These are phyloP conservation scores for Trichoderma orchidacearum DNA, from an alignment of 495 filamentous ascomycete species.

Conservation along the genomic window DNA sequence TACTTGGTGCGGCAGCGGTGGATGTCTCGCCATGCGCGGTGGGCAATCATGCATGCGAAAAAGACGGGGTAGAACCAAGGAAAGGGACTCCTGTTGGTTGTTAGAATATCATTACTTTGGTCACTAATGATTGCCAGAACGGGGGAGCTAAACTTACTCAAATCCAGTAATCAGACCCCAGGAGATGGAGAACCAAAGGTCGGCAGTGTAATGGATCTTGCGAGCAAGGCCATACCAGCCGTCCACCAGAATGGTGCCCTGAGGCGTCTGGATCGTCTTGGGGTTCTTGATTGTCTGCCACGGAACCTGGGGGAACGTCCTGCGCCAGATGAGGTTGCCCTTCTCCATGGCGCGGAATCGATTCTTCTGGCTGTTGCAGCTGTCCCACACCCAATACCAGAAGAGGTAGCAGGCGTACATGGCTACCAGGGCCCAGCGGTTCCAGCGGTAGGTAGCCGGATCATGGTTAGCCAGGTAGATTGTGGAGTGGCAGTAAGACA, in stretches of 20 bases:
- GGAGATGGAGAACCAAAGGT: conserved; percentile 59
- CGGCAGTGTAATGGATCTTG: conserved; percentile 93
- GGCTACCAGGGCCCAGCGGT: conserved; percentile 46
- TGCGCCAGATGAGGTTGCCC: conserved; percentile 57
- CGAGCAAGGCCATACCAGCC: conserved; percentile 91
- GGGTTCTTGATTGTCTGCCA: conserved; percentile 85
- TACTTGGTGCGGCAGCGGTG: conserved; percentile 76
- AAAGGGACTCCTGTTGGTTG: conserved; percentile 52
- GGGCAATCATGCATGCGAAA: conserved; percentile 81
- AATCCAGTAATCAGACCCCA: conserved; percentile 51
- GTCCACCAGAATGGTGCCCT: conserved; percentile 70
- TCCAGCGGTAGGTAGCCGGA: conserved; percentile 72
- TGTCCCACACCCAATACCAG: conserved; percentile 89
- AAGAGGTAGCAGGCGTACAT: conserved; percentile 67
- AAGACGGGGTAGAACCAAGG: conserved; percentile 97
- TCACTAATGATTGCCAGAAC: no score
- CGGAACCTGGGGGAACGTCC: conserved; percentile 84
- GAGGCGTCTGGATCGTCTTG: conserved; percentile 62
- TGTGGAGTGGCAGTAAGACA: conserved; percentile 94
- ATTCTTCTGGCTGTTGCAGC: conserved; percentile 89
- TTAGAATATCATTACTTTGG: no score
- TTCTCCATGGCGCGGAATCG: conserved; percentile 73
- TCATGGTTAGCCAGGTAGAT: conserved; percentile 85
- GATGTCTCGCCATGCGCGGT: conserved; percentile 78
- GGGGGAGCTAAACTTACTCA: conserved; percentile 5